Percentiles rank a stretch among this genome's conserved stretches.
phyloP scores from a whole-genome alignment of 352 stramenopile genomes.

The Phytophthora pistaciae region DNA sequence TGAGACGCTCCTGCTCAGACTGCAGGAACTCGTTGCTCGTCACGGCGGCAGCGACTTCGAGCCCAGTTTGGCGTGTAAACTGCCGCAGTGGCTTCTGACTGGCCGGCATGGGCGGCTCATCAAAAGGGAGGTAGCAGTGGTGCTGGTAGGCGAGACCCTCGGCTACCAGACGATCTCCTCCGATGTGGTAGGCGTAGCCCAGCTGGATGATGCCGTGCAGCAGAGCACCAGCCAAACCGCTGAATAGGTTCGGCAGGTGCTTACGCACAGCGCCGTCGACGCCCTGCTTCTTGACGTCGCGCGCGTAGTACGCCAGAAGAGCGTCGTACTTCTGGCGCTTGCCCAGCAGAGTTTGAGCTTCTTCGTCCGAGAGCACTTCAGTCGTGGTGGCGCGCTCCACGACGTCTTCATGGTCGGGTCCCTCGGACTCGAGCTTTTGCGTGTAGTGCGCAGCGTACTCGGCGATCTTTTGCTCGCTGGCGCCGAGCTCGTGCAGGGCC shows the following conservation, averaged over 20 bases:
- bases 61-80: conserved; percentile 35
- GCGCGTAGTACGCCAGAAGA: conserved; percentile 38
- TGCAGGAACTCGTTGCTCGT: conserved; percentile 36
- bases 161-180: conserved; percentile 40
- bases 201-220: conserved; percentile 57
- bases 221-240: conserved; percentile 43
- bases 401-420: conserved; percentile 36
- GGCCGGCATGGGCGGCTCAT: conserved; percentile 25
- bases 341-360: conserved; percentile 31
- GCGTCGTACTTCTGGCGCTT: conserved; percentile 40
- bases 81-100: conserved; percentile 19
- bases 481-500: conserved; percentile 46
- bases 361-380: conserved; percentile 27
- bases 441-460: conserved; percentile 41
- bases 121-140: conserved; percentile 44
- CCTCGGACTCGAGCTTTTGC: conserved; percentile 40
- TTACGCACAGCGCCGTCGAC: conserved; percentile 42
- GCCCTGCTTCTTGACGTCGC: conserved; percentile 36
- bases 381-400: conserved; percentile 7
- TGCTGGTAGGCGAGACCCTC: conserved; percentile 52
- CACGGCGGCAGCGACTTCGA: conserved; percentile 27
- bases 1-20: conserved; percentile 32
- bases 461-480: conserved; percentile 38
- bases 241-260: conserved; percentile 38
- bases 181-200: conserved; percentile 50